Evolutionary conservation across 2,329 filamentous ascomycete species (phyloP), one percentile per base, ranked within the genome.

Genomic region (Pestalotiopsis sp.): DNA sequence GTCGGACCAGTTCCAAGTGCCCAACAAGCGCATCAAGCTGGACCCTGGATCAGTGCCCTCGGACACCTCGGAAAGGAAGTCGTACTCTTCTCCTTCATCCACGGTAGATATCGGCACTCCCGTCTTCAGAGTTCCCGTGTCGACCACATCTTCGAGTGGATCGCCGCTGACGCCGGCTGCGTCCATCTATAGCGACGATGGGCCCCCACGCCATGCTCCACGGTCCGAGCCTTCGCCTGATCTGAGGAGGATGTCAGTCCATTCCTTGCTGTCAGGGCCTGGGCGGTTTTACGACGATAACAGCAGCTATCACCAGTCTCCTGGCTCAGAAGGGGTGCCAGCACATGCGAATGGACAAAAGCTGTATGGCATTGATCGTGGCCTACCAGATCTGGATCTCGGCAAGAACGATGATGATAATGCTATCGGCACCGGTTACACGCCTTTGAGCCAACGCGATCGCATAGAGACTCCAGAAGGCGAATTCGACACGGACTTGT

Each of bases 351-450:
- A 69, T 75, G 83, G 71, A 79, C 80, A 45, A 41, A 85, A 80
- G 6, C 87, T 85, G 58, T 94, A 92, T 76, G 93, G 93, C 5
- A 87, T 92, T 69, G 93, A 95, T 75, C 84, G 88, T 68, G 93
- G 93, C 0, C 84, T 89, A 70, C 86, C 86, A 11, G 93, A 95
- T 79, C 81, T 89, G 23, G 93, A 95, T 74, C 81, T 92, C 1
- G 89, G 89, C 36, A 87, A 86, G 65, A 95, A 95, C 73, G 88
- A 94, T 74, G 93, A 95, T 72, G 80, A 82, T 38, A 87, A 87
- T 64, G 92, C 92, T 17, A 90, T 95, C 52, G 65, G 69, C 41
- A 85, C 85, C 14, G 78, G 76, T 3, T 74, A 74, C 25, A 80
- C 78, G 12, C 78, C 78, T 2, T 65, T 77, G 39, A 67, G 77